Evolutionary conservation across 805 yeast genomes (phyloP), one percentile per base, ranked within the genome.

Genomic region (Pichia gijzeniarum): DNA sequence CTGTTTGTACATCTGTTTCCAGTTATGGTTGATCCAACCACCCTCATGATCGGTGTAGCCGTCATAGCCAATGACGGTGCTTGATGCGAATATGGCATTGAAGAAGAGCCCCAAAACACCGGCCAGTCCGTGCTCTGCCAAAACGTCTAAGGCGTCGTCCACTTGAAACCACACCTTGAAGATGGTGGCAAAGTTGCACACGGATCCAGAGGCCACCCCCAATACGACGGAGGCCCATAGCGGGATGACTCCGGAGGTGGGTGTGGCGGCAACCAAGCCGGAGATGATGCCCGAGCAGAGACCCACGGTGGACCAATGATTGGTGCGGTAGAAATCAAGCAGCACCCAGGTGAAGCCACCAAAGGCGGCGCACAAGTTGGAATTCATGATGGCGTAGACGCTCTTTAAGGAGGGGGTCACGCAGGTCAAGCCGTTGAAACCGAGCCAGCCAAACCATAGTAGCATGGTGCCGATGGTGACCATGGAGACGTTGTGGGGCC

Each of bases 71-170:
- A 91, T 77, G 44, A 93, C 95, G 64, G 87, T 84, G 45, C 84
- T 77, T 6, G 90, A 86, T 14, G 86, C 97, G 60, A 93, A 90
- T 1, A 91, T 60, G 0, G 86, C 96, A 60, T 88, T 89, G 69
- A 88, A 89, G n/a, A 91, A 47, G 40, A 90, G 72, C 0, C 99
- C 98, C 38, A 91, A 74, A 39, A 90, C 74, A 28, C 99, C 99
- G 0, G 97, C 98, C 56, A 91, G 74, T 41, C 96, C 98, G 81
- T 91, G 99, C 78, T 91, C 98, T n/a, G 98, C 98, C 62, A 91
- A 74, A 42, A 89, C 80, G 82, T 93, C 98, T 56, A 93, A 70
- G 2, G 96, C 82, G 68, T 91, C 99, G 64, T 93, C 98, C 42
- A 91, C 89, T 48, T 76, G 74, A 39, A 85, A 68, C 51, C 86